Conservation (phyloP, 1,284 basidiomycete species). For the Apiotrichum domesticum region DNA sequence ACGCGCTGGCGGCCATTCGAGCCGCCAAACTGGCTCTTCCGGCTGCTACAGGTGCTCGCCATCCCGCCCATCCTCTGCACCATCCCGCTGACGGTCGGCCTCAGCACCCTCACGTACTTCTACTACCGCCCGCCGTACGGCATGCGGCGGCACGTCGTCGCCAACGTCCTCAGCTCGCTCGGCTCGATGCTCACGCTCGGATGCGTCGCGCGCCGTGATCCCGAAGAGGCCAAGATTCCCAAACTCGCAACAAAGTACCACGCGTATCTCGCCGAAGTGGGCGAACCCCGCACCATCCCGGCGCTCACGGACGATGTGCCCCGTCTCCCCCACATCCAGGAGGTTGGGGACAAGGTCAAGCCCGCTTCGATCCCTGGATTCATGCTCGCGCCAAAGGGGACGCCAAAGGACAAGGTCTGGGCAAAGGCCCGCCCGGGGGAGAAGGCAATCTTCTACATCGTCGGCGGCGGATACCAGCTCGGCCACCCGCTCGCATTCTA, state of each 20-base stretch:
- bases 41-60: constrained; percentile 1
- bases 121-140: constrained; percentile 3
- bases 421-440: constrained; percentile 8
- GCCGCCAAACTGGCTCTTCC: constrained; percentile 1
- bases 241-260: neutral
- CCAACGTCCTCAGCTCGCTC: constrained; percentile 1
- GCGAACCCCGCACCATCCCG: constrained; percentile 5
- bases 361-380: constrained; percentile 1
- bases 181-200: neutral
- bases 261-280: constrained; percentile 2
- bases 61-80: constrained; percentile 5
- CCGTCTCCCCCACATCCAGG: neutral
- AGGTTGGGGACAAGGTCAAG: constrained; percentile 3
- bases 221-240: constrained; percentile 2
- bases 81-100: neutral
- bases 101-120: constrained; percentile 5
- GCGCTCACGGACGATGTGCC: constrained; percentile 1
- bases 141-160: constrained; percentile 4
- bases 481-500: constrained; percentile 11
- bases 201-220: constrained; percentile 4
- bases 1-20: constrained; percentile 4
- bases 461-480: constrained; percentile 13
- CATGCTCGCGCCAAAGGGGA: constrained; percentile 12
- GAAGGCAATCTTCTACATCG: constrained; percentile 10
- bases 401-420: constrained; percentile 3